Evolutionary conservation across 345 rosid genomes (phyloP).

Genomic region (Populus pruinosa): DNA sequence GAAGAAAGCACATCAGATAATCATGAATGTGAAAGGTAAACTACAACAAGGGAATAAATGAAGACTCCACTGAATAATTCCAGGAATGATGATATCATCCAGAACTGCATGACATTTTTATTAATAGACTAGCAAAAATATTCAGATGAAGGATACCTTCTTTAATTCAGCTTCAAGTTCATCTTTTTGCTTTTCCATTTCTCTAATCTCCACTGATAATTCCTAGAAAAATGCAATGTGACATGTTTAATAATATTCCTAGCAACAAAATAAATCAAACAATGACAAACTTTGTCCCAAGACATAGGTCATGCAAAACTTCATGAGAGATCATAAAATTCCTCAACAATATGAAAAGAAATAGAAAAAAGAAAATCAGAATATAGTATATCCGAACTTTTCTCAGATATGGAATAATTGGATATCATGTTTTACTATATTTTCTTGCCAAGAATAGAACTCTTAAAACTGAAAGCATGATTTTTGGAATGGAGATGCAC

Average conservation of each 20-base stretch:
- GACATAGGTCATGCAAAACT: background rate
- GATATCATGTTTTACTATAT: too few species aligned
- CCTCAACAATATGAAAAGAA: background rate
- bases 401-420: too few species aligned
- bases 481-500: too few species aligned
- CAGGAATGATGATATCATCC: background rate
- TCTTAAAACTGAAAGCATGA: too few species aligned
- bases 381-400: too few species aligned
- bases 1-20: background rate
- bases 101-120: background rate
- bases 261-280: constrained; percentile 1
- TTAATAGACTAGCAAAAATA: background rate
- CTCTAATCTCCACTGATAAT: constrained; percentile 46
- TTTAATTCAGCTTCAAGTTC: constrained; percentile 76
- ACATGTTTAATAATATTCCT: constrained; percentile 11
- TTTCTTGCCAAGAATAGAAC: too few species aligned
- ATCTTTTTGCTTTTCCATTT: constrained; percentile 63
- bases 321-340: background rate
- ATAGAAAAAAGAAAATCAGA: too few species aligned
- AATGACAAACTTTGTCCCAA: background rate
- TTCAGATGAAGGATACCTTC: constrained; percentile 33
- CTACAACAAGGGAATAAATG: background rate
- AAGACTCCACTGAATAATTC: constrained; percentile 5
- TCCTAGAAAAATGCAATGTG: constrained; percentile 48
- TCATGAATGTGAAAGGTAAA: background rate